Conservation (phyloP, 2,329 filamentous ascomycete genomes). For the Diplodia sapinea region DNA sequence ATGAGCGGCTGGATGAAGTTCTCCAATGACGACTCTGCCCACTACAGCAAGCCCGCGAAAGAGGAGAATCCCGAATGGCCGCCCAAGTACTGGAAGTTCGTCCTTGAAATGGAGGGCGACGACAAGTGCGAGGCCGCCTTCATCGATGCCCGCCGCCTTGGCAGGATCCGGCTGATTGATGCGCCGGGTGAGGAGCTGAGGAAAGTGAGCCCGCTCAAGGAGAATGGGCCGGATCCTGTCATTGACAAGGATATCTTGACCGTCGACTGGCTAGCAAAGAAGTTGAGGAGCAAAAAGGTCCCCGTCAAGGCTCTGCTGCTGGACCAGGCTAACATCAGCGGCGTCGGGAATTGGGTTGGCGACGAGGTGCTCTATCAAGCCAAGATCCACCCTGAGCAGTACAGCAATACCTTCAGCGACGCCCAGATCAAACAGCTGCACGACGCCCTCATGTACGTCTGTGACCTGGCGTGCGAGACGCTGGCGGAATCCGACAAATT, state of each 20-base stretch:
- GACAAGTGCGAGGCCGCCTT: conserved; percentile 76
- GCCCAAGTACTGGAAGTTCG: conserved; percentile 87
- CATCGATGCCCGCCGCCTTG: conserved; percentile 80
- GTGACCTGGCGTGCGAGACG: conserved; percentile 75
- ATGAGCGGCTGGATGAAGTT: conserved; percentile 84
- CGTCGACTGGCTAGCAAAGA: conserved; percentile 72
- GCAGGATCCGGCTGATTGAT: conserved; percentile 79
- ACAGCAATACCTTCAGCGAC: conserved; percentile 79
- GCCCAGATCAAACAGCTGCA: conserved; percentile 75
- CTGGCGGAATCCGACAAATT: conserved; percentile 85
- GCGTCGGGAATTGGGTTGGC: conserved; percentile 95
- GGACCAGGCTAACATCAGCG: conserved; percentile 86
- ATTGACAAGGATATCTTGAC: conserved; percentile 80
- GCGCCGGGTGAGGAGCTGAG: conserved; percentile 78
- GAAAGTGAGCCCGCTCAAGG: conserved; percentile 76
- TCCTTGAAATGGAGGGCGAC: conserved; percentile 67
- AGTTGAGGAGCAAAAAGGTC: conserved; percentile 76
- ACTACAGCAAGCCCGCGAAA: conserved; percentile 70
- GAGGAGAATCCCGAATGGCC: conserved; percentile 74
- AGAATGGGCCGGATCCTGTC: conserved; percentile 94
- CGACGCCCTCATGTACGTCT: conserved; percentile 76
- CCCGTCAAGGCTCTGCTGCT: conserved; percentile 88
- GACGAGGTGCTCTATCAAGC: conserved; percentile 94
- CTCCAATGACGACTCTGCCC: conserved; percentile 74
- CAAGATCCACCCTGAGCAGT: conserved; percentile 88